phyloP scores from a whole-genome alignment of 2,329 filamentous ascomycete genomes.

The Laburnicola sp. region DNA sequence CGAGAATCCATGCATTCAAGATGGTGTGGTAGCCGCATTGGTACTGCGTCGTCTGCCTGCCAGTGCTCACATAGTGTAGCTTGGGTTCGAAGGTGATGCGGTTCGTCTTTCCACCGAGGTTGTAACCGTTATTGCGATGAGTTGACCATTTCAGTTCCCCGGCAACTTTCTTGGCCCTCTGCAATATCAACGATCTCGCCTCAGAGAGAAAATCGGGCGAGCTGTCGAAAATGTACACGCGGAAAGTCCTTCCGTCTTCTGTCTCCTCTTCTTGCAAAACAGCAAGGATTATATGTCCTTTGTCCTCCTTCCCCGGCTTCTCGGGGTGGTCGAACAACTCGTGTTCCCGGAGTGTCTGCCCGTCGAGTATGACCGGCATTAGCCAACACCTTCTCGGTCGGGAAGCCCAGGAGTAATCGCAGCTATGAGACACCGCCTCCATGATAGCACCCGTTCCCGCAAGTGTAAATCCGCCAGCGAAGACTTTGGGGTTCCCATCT shows the following conservation, averaged over 20 bases:
- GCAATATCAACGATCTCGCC: neutral
- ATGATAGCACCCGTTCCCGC: neutral
- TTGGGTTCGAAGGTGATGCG: neutral
- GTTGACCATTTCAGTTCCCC: conserved; percentile 2
- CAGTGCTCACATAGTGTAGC: neutral
- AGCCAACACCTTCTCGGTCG: conserved; percentile 10
- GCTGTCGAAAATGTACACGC: conserved; percentile 13
- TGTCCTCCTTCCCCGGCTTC: neutral
- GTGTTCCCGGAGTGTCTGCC: neutral
- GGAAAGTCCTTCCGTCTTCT: neutral
- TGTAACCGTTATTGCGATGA: neutral
- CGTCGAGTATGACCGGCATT: neutral
- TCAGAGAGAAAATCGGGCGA: neutral
- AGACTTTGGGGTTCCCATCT: too few relatives aligned
- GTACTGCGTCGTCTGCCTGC: conserved; percentile 1
- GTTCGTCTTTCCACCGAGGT: neutral
- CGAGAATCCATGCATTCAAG: conserved; percentile 33
- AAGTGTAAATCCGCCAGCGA: neutral
- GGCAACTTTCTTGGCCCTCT: neutral
- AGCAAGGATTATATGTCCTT: conserved; percentile 9
- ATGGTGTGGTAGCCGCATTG: conserved; percentile 22
- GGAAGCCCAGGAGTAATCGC: neutral
- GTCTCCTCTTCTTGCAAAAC: conserved; percentile 13
- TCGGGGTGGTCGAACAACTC: neutral
- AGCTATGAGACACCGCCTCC: neutral